Evolutionary conservation across 495 filamentous ascomycete genomes (phyloP), one percentile per base, ranked within the genome.

Genomic region (Xylaria cubensis): DNA sequence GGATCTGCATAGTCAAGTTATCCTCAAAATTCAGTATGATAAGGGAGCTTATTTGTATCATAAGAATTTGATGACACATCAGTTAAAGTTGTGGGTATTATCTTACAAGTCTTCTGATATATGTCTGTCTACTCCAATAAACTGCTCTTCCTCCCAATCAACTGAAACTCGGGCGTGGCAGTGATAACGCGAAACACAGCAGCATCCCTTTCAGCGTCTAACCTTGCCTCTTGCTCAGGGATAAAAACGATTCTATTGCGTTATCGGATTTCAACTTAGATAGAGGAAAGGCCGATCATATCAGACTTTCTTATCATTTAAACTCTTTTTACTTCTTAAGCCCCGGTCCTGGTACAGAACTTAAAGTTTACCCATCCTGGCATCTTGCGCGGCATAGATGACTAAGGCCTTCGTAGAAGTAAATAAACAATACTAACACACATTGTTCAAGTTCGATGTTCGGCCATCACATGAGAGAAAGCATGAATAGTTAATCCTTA

Each of bases 101-200:
- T 39, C 36, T 39, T 39, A 39, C 36, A 39, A 21, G 3, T 53
- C 50, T 53, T 8, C n/a, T 4, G 32, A 32, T 26, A 32, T 56
- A 12, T 58, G 55, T 58, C 17, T 21, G 1, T 39, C 61, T 64
- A 42, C 21, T 44, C 36, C 61, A 42, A 64, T 41, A 8, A 2
- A 44, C 6, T 17, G n/a, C 4, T 44, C 39, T 17, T 21, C 13
- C 8, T 29, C 15, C 21, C 1, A 9, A n/a, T 46, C n/a, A 21
- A 1, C 32, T 64, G 61, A 64, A 64, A 64, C 61, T 39, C 21
- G 61, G 61, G 61, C 39, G 39, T 21, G 21, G 61, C 39, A 64
- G 58, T 29, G 61, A 29, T 10, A 12, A 63, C 12, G 61, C 58
- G 61, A 42, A 44, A 64, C 36, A 36, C 21, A 24, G 39, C 61